Evolutionary conservation across 768 basidiomycete species (phyloP).

Genomic region (Rubroboletus pulcherrimus): DNA sequence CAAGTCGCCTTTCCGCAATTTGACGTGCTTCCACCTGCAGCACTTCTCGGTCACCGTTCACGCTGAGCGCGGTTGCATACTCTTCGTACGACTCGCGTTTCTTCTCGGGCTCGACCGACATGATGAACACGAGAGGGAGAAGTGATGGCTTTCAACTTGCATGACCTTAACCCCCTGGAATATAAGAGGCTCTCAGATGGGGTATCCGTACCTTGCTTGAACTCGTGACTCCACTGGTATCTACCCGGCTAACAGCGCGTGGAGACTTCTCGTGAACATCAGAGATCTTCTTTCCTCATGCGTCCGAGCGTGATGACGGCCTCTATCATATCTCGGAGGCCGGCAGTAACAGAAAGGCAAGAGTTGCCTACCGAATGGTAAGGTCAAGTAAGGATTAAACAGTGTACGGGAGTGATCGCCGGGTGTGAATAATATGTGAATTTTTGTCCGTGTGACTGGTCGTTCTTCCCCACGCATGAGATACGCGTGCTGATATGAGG

Average conservation of each 20-base stretch:
- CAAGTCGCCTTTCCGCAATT: slow-evolving; percentile 32
- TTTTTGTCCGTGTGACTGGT: not conserved
- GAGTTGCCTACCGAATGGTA: not conserved
- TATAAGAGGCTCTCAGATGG: not conserved
- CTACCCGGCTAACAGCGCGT: not conserved
- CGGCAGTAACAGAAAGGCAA: not conserved
- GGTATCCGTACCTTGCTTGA: not conserved
- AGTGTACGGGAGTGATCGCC: not conserved
- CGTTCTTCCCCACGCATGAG: not conserved
- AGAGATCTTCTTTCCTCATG: no score
- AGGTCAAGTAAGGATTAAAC: not conserved
- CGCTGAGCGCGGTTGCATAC: not conserved
- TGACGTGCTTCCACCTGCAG: slow-evolving; percentile 4
- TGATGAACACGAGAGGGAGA: not conserved
- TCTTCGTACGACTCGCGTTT: slow-evolving; percentile 9
- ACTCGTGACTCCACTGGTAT: not conserved
- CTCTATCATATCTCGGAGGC: not conserved
- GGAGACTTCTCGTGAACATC: not conserved
- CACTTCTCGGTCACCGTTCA: not conserved
- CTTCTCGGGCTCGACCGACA: slow-evolving; percentile 17
- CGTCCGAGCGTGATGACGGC: not conserved
- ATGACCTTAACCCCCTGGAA: not conserved
- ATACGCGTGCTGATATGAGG: not conserved
- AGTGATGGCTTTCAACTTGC: not conserved
- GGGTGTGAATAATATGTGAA: not conserved